phyloP scores from a whole-genome alignment of 371 early-diverging fungal genomes.

The Saksenaea oblongispora region DNA sequence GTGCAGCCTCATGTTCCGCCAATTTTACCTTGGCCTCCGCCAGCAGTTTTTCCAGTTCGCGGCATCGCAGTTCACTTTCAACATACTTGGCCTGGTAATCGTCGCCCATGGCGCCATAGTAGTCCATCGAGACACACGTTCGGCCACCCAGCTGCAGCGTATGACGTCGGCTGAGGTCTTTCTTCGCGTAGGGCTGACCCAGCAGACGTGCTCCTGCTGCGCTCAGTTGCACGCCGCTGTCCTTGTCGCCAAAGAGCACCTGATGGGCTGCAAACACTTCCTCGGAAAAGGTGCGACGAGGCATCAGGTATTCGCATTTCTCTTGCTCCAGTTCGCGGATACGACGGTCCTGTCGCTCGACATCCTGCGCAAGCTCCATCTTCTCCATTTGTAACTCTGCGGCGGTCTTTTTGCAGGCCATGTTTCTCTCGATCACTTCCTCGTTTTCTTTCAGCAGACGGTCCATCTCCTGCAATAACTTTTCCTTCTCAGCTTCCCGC shows the following conservation, averaged over 20 bases:
- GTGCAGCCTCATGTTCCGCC: conserved; percentile 41
- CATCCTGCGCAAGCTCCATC: conserved; percentile 29
- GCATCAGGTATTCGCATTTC: conserved; percentile 42
- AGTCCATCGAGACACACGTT: background rate
- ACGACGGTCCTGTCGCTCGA: conserved; percentile 29
- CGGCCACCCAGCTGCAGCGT: conserved; percentile 19
- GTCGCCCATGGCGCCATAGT: background rate
- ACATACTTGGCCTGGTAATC: conserved; percentile 40
- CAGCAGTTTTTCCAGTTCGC: conserved; percentile 49
- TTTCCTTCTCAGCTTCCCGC: conserved; percentile 30
- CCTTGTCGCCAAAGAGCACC: conserved; percentile 29
- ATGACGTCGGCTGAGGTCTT: conserved; percentile 16
- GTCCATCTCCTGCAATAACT: conserved; percentile 30
- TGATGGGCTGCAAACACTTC: conserved; percentile 51
- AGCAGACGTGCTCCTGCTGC: background rate
- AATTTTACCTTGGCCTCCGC: conserved; percentile 52
- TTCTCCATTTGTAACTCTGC: conserved; percentile 45
- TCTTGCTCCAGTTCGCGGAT: conserved; percentile 38
- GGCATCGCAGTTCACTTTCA: conserved; percentile 49
- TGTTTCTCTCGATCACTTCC: conserved; percentile 32
- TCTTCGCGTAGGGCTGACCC: conserved; percentile 7
- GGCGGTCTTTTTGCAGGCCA: conserved; percentile 41
- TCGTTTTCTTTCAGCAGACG: conserved; percentile 40
- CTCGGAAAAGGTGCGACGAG: conserved; percentile 42
- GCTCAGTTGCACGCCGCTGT: background rate